Percentiles rank a stretch among this genome's conserved stretches.
phyloP scores from a whole-genome alignment of 257 asterid genomes.

The Echites panduratus region DNA sequence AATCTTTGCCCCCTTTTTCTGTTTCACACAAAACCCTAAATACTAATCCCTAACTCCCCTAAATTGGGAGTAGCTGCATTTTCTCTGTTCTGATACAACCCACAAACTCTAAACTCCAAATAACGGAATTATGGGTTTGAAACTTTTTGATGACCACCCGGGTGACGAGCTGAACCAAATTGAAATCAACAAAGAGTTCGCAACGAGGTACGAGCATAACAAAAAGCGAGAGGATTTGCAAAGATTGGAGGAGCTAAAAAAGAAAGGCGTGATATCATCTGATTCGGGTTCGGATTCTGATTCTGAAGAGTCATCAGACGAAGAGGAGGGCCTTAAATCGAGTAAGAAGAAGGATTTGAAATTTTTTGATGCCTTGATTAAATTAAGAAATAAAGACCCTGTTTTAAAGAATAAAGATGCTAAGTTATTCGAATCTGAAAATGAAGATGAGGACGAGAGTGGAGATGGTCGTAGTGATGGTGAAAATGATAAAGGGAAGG shows the following conservation, averaged over 20 bases:
- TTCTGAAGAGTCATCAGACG: slow-evolving; percentile 41
- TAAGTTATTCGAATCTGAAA: slow-evolving; percentile 50
- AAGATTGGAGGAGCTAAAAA: slow-evolving; percentile 50
- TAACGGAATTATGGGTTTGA: slow-evolving; percentile 16
- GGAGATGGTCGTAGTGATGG: slow-evolving; percentile 1
- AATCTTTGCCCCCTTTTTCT: too few relatives aligned
- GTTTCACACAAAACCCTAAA: too few relatives aligned
- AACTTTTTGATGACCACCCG: slow-evolving; percentile 48
- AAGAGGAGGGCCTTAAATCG: slow-evolving; percentile 25
- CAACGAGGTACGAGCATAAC: slow-evolving; percentile 64
- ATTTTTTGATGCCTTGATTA: slow-evolving; percentile 57
- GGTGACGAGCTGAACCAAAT: slow-evolving; percentile 30
- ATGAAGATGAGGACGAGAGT: slow-evolving; percentile 27
- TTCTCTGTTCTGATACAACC: too few relatives aligned
- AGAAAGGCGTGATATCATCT: slow-evolving; percentile 50
- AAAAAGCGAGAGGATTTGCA: slow-evolving; percentile 83
- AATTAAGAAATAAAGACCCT: slow-evolving; percentile 60
- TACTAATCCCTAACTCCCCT: too few relatives aligned
- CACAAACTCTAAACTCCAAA: neutral
- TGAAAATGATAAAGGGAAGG: slow-evolving; percentile 9
- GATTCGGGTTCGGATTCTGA: slow-evolving; percentile 16
- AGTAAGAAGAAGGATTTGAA: slow-evolving; percentile 37
- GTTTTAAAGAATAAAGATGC: slow-evolving; percentile 46
- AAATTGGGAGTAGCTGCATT: too few relatives aligned
- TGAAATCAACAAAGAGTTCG: slow-evolving; percentile 58